Percentiles rank a stretch among this genome's conserved stretches.
These are phyloP conservation scores for Irpex sp. DNA, from an alignment of 1,284 basidiomycete genomes.

Conservation along the genomic window DNA sequence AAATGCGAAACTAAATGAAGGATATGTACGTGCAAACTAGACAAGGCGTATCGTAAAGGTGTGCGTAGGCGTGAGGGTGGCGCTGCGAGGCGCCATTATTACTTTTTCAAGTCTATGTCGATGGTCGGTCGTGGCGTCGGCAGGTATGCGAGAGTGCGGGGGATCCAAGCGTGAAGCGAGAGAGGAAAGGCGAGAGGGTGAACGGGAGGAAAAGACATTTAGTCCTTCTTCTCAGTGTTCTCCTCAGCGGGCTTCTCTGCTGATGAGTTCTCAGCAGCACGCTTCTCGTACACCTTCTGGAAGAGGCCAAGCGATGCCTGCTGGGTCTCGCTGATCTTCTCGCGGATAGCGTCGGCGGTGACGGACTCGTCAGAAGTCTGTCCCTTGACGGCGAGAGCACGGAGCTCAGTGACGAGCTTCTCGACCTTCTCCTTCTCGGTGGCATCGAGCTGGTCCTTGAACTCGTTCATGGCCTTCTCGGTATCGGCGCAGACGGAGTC, in stretches of 20 bases:
- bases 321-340: conserved; percentile 95
- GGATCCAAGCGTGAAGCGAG: conserved; percentile 11
- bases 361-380: conserved; percentile 82
- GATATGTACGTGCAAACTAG: conserved; percentile 11
- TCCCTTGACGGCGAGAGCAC: conserved; percentile 89
- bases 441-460: conserved; percentile 94
- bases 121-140: conserved; percentile 14
- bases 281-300: conserved; percentile 98
- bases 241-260: conserved; percentile 40
- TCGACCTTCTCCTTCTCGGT: conserved; percentile 93
- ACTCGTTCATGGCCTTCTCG: conserved; percentile 94
- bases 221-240: conserved; percentile 73
- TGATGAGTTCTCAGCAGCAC: conserved; percentile 64
- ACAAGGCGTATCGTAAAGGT: not conserved
- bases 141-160: not conserved
- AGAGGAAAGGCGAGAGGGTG: not conserved
- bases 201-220: conserved; percentile 24
- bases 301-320: conserved; percentile 95
- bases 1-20: not conserved
- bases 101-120: conserved; percentile 21
- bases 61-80: not conserved
- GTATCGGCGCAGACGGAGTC: conserved; percentile 95
- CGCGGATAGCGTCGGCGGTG: conserved; percentile 85
- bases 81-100: conserved; percentile 19
- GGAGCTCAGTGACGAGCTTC: conserved; percentile 83